Evolutionary conservation across 2,329 filamentous ascomycete species (phyloP), one percentile per base, ranked within the genome.

Genomic region (Phialophora macrospora): DNA sequence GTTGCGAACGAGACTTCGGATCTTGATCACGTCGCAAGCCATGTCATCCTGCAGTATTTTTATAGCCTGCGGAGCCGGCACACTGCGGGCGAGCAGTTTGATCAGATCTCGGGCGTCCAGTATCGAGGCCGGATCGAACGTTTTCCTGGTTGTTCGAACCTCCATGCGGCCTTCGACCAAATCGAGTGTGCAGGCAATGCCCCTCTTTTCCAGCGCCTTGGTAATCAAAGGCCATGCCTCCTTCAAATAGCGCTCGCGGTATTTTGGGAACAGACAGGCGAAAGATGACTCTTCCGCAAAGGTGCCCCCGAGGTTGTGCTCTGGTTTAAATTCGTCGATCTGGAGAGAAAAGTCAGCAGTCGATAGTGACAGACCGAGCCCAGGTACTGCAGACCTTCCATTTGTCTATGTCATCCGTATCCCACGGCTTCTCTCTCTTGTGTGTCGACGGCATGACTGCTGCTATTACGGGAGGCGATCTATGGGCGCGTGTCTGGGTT

Each of bases 81-180:
- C 95, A 73, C 91, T 95, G 76, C 95, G 87, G 3, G 95, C 90
- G 5, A 99, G 85, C 38, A 99, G 83, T 76, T 97, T 97, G 77
- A 99, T 95, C 68, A 99, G 83, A 77, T 99, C 95, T 71, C 95
- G 88, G 17, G 94, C 93, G 72, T 97, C 97, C 62, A 99, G 85
- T 64, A 99, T 96, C 4, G 93, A 87, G 5, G 93, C 93, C 7
- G 95, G 95, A 75, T 99, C 95, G 77, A 84, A 96, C 2, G 93
- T 96, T 78, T 93, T 93, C 73, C 90, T 84, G 7, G 94, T 98
- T 26, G 95, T 98, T 80, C 94, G 96, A 70, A 98, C 94, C 0
- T 91, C 93, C 94, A 98, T 98, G 76, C 88, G 92, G 75, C 95
- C 95, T 77, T 98, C 93, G 4, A 98, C 90, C 77, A 99, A 84